Conservation (phyloP, 129 eudicot species). For the Dittrichia graveolens region DNA sequence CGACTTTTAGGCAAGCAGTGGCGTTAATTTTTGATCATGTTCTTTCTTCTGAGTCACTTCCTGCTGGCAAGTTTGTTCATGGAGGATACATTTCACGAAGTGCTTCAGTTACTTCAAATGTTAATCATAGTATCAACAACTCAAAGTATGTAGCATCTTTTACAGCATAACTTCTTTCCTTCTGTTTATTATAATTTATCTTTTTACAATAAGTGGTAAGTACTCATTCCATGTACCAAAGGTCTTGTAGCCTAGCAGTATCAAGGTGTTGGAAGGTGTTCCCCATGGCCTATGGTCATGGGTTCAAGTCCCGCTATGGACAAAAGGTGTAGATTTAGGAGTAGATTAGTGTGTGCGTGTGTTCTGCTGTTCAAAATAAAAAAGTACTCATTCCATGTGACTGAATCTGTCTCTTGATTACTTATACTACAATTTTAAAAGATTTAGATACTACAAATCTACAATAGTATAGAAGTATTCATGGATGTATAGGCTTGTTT, state of each 20-base stretch:
- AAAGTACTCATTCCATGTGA: too few relatives aligned
- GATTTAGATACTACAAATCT: neutral
- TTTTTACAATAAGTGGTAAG: neutral
- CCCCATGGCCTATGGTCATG: too few relatives aligned
- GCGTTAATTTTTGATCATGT: slow-evolving; percentile 95
- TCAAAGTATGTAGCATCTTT: slow-evolving; percentile 60
- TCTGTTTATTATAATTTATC: slow-evolving; percentile 13
- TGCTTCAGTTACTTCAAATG: slow-evolving; percentile 75
- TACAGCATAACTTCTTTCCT: neutral
- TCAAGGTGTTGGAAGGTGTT: too few relatives aligned
- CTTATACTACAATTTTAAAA: neutral
- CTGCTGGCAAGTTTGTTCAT: slow-evolving; percentile 77
- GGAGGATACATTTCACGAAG: slow-evolving; percentile 77
- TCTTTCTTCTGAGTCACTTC: slow-evolving; percentile 79
- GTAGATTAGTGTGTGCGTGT: too few relatives aligned
- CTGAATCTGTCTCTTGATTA: slow-evolving; percentile 12
- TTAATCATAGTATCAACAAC: slow-evolving; percentile 75
- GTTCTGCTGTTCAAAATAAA: too few relatives aligned
- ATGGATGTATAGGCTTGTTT: neutral
- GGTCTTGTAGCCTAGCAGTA: too few relatives aligned
- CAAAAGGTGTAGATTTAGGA: too few relatives aligned
- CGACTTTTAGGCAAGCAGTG: slow-evolving; percentile 98
- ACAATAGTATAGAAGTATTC: neutral
- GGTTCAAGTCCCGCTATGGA: too few relatives aligned
- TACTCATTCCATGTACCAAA: slow-evolving; percentile 6